Conservation (phyloP, 495 filamentous ascomycete genomes). For the Annulohypoxylon bovei region DNA sequence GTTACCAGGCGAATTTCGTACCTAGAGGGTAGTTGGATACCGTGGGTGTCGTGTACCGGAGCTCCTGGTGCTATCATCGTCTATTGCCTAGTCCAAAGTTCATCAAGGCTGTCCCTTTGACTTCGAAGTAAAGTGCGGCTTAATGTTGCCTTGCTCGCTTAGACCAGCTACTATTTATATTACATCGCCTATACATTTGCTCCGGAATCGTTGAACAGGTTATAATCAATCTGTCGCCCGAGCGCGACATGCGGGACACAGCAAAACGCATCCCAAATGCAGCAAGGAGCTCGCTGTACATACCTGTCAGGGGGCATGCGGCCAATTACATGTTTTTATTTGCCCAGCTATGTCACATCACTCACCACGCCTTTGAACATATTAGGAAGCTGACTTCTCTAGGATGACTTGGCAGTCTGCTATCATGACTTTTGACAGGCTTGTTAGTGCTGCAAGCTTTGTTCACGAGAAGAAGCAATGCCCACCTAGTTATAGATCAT, state of each 20-base stretch:
- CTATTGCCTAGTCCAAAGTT: not conserved
- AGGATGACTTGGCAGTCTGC: slow-evolving; percentile 39
- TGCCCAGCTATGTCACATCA: slow-evolving; percentile 25
- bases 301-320: slow-evolving; percentile 9
- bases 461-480: slow-evolving; percentile 13
- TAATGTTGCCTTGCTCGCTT: not conserved
- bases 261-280: slow-evolving; percentile 21
- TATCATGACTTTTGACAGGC: slow-evolving; percentile 23
- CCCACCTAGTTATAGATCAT: slow-evolving; percentile 11
- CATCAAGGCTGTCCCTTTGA: not conserved
- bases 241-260: slow-evolving; percentile 20
- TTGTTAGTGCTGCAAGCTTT: slow-evolving; percentile 14
- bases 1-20: slow-evolving; percentile 36
- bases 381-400: slow-evolving; percentile 38
- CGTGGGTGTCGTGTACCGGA: slow-evolving; percentile 29
- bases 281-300: slow-evolving; percentile 34
- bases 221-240: slow-evolving; percentile 15
- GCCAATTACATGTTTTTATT: slow-evolving; percentile 28
- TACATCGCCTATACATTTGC: not conserved
- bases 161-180: not conserved
- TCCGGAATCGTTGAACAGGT: slow-evolving; percentile 3
- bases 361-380: slow-evolving; percentile 31
- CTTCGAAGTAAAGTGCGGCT: not conserved
- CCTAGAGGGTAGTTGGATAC: slow-evolving; percentile 30
- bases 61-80: slow-evolving; percentile 29